These are phyloP conservation scores for Apiotrichum akiyoshidainum DNA, from an alignment of 1,284 basidiomycete species.

Conservation along the genomic window DNA sequence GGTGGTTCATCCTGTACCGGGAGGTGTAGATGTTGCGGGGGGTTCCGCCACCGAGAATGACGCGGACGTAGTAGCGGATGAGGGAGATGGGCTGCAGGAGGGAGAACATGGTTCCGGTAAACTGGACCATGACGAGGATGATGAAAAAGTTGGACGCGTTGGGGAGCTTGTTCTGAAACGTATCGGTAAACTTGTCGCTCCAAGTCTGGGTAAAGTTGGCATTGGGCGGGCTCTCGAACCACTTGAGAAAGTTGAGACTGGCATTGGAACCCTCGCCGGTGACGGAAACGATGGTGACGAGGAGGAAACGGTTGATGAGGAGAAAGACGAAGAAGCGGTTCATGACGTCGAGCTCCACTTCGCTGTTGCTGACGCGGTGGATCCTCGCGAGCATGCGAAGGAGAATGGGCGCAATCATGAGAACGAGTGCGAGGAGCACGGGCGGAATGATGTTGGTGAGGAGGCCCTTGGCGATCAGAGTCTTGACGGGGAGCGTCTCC, in stretches of 20 bases:
- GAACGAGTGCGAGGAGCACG: conserved; percentile 63
- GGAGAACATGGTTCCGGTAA: conserved; percentile 47
- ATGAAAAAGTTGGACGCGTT: conserved; percentile 75
- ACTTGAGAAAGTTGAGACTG: neutral
- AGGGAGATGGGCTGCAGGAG: conserved; percentile 64
- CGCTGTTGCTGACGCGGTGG: conserved; percentile 67
- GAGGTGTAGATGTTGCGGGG: conserved; percentile 53
- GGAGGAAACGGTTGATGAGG: conserved; percentile 64
- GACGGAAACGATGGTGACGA: conserved; percentile 61
- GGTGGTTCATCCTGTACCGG: conserved; percentile 43
- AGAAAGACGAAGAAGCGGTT: conserved; percentile 71
- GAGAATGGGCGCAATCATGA: conserved; percentile 65
- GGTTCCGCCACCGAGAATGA: conserved; percentile 55
- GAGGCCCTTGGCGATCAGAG: conserved; percentile 57
- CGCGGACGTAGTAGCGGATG: conserved; percentile 64
- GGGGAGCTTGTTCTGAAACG: conserved; percentile 60
- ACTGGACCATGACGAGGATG: conserved; percentile 61
- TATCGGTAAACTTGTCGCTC: neutral
- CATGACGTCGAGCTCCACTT: conserved; percentile 71
- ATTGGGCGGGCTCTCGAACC: neutral
- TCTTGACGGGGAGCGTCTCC: conserved; percentile 25
- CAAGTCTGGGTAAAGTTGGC: neutral
- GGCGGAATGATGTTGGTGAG: conserved; percentile 65
- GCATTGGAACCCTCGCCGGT: neutral
- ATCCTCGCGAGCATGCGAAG: conserved; percentile 65